These are phyloP conservation scores for Didymosphaeria variabile DNA, from an alignment of 2,329 filamentous ascomycete species.

Conservation along the genomic window DNA sequence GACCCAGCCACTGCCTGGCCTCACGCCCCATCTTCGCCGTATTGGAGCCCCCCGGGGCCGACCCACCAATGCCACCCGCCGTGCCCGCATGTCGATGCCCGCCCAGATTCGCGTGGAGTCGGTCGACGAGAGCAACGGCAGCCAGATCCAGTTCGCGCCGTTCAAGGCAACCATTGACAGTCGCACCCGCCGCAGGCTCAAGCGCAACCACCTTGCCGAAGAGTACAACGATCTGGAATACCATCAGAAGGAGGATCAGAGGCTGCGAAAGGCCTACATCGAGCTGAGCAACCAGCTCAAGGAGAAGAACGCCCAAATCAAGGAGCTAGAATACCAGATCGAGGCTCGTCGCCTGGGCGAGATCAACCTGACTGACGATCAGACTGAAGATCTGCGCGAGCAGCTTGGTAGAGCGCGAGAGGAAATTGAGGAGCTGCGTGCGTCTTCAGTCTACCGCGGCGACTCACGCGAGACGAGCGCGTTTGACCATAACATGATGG, in stretches of 20 bases:
- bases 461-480: conserved; percentile 33
- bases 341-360: conserved; percentile 48
- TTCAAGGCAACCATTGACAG: conserved; percentile 43
- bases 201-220: conserved; percentile 53
- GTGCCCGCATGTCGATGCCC: conserved; percentile 48
- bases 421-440: conserved; percentile 48
- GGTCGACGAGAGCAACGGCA: conserved; percentile 35
- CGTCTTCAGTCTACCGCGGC: conserved; percentile 42
- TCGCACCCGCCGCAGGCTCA: conserved; percentile 50
- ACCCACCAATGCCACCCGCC: conserved; percentile 35
- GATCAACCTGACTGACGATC: conserved; percentile 50
- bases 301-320: conserved; percentile 47
- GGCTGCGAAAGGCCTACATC: conserved; percentile 41
- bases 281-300: conserved; percentile 49
- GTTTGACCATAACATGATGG: conserved; percentile 28
- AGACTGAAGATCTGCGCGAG: conserved; percentile 43
- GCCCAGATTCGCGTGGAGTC: conserved; percentile 40
- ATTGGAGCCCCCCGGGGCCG: conserved; percentile 36
- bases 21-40: conserved; percentile 46
- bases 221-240: conserved; percentile 51
- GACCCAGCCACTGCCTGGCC: conserved; percentile 39
- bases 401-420: conserved; percentile 45
- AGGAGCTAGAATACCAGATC: conserved; percentile 49
- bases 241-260: conserved; percentile 48
- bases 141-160: conserved; percentile 46